Percentiles rank a stretch among this genome's conserved stretches.
Evolutionary conservation across 352 stramenopile genomes (phyloP).

Genomic region (Globisporangium paddicum): DNA sequence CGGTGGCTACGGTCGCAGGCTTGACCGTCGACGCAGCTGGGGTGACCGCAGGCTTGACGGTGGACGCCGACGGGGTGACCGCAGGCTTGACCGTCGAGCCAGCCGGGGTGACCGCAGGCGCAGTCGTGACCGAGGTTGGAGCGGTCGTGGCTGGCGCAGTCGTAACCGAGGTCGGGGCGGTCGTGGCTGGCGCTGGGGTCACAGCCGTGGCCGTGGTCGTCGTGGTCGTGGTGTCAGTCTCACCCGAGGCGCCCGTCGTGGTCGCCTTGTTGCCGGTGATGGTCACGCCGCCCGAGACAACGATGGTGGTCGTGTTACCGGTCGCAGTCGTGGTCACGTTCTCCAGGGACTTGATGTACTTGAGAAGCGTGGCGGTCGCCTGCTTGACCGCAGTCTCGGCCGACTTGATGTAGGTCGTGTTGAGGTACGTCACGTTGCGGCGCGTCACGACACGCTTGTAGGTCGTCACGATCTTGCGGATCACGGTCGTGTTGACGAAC

Average conservation of each 20-base stretch:
- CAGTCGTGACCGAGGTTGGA: neutral
- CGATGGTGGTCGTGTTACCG: conserved; percentile 5
- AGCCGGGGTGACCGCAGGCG: conserved; percentile 3
- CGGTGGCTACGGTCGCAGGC: neutral
- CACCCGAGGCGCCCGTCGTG: neutral
- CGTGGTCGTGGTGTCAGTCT: conserved; percentile 12
- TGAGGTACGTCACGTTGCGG: conserved; percentile 21
- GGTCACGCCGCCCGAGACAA: conserved; percentile 7
- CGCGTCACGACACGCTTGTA: conserved; percentile 22
- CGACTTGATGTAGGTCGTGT: conserved; percentile 22
- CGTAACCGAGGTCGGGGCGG: neutral
- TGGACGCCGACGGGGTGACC: neutral
- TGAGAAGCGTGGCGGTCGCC: conserved; percentile 9
- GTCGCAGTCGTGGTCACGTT: conserved; percentile 20
- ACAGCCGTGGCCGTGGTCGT: conserved; percentile 6
- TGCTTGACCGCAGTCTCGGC: conserved; percentile 16
- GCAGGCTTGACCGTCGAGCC: neutral
- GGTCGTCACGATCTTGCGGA: conserved; percentile 23
- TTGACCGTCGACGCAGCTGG: neutral
- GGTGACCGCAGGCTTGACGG: conserved; percentile 4
- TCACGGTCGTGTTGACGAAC: conserved; percentile 39
- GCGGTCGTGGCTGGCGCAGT: neutral
- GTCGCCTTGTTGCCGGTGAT: conserved; percentile 16
- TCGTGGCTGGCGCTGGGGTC: conserved; percentile 9
- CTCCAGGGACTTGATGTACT: conserved; percentile 2